Percentiles rank a stretch among this genome's conserved stretches.
phyloP scores from a whole-genome alignment of 768 basidiomycete species.

The Suillus brevipes region DNA sequence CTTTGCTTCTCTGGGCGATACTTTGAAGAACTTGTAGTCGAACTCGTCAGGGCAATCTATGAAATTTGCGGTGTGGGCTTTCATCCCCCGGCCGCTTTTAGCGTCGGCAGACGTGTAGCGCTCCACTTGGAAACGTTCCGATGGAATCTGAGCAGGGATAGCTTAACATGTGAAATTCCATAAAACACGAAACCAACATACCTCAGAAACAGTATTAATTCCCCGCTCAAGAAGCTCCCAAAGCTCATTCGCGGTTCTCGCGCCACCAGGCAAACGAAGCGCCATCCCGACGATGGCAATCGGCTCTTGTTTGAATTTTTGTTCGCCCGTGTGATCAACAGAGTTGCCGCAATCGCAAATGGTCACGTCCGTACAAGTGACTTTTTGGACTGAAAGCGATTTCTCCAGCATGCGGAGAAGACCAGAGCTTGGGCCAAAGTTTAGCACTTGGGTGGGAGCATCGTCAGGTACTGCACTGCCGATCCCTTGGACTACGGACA shows the following conservation, averaged over 20 bases:
- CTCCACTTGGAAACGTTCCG: constrained; percentile 51
- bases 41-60: constrained; percentile 56
- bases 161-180: constrained; percentile 5
- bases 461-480: constrained; percentile 15
- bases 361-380: constrained; percentile 20
- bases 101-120: constrained; percentile 33
- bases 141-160: constrained; percentile 52
- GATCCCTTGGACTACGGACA: constrained; percentile 37
- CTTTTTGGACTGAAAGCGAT: constrained; percentile 24
- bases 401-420: constrained; percentile 41
- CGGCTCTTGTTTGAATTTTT: constrained; percentile 40
- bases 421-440: constrained; percentile 50
- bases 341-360: constrained; percentile 6
- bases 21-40: constrained; percentile 70
- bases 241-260: constrained; percentile 44
- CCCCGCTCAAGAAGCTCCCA: constrained; percentile 64
- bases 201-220: constrained; percentile 56
- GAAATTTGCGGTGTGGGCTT: constrained; percentile 64
- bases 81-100: constrained; percentile 43
- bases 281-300: constrained; percentile 78
- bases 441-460: constrained; percentile 39
- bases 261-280: constrained; percentile 55
- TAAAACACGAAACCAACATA: constrained; percentile 25
- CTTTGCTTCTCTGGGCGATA: constrained; percentile 72
- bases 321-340: neutral